Percentiles rank a stretch among this genome's conserved stretches.
Evolutionary conservation across 257 asterid species (phyloP).

Genomic region (Petunia axillaris): DNA sequence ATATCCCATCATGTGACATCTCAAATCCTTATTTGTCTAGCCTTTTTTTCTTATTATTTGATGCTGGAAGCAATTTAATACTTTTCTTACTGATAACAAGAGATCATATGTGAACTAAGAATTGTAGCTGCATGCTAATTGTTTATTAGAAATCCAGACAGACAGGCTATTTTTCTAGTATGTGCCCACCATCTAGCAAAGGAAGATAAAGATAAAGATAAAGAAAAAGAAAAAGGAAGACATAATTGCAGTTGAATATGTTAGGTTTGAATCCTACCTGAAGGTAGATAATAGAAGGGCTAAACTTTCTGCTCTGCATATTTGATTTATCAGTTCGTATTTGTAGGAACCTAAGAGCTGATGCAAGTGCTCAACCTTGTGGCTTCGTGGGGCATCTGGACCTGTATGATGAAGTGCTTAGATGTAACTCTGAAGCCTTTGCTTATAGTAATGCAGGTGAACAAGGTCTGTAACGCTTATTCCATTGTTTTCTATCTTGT

Average conservation of each 20-base stretch:
- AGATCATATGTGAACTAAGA: background rate
- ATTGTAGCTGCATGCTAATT: background rate
- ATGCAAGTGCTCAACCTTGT: slow-evolving; percentile 46
- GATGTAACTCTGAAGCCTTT: slow-evolving; percentile 69
- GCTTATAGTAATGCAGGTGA: slow-evolving; percentile 68
- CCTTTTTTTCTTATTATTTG: too few species aligned
- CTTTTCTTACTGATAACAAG: background rate
- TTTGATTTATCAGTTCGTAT: slow-evolving; percentile 34
- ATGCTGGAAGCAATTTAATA: background rate
- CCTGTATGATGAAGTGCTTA: slow-evolving; percentile 67
- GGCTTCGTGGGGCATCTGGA: slow-evolving; percentile 57
- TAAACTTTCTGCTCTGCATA: background rate
- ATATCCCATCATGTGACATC: too few species aligned
- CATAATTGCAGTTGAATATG: background rate
- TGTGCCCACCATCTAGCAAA: background rate
- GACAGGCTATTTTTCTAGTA: background rate
- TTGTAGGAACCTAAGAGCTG: slow-evolving; percentile 81
- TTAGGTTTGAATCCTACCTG: background rate
- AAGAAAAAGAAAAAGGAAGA: background rate
- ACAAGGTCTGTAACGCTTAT: slow-evolving; percentile 44
- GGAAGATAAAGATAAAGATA: background rate
- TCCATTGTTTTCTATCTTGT: slow-evolving; percentile 12
- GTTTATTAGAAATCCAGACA: background rate
- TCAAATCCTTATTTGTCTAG: too few species aligned
- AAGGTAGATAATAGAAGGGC: slow-evolving; percentile 11